Conservation (phyloP, 768 basidiomycete genomes). For the Mycena sanguinolenta region DNA sequence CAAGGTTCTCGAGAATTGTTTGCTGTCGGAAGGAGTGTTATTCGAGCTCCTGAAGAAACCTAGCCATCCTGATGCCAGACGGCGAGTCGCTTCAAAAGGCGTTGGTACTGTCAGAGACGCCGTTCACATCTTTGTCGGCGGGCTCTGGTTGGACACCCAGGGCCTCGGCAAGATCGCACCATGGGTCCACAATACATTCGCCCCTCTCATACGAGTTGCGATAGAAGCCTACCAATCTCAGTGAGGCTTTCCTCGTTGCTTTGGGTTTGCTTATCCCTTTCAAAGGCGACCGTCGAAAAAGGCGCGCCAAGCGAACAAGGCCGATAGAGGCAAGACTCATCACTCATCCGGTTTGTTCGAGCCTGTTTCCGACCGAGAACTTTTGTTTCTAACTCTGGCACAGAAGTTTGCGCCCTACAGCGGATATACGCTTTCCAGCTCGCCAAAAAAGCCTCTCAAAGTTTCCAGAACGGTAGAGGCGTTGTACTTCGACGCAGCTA, state of each 20-base stretch:
- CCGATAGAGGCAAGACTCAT: neutral
- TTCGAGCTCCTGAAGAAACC: neutral
- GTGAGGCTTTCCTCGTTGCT: neutral
- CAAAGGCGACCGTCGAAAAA: neutral
- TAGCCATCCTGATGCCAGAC: neutral
- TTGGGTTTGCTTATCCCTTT: neutral
- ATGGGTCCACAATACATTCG: neutral
- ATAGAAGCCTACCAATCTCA: neutral
- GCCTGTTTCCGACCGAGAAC: neutral
- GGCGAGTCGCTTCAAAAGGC: neutral
- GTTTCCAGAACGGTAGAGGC: neutral
- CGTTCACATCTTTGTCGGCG: neutral
- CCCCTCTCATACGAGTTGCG: neutral
- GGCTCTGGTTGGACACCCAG: neutral
- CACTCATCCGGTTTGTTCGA: neutral
- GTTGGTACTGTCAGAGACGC: neutral
- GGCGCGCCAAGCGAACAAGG: neutral
- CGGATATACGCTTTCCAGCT: neutral
- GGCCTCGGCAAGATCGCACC: neutral
- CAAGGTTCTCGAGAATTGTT: neutral
- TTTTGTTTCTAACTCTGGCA: neutral
- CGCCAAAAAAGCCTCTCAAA: constrained; percentile 4
- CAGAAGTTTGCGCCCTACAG: neutral
- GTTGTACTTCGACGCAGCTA: neutral
- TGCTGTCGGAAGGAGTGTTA: neutral